Base-by-base conservation (phyloP, 139 green algal species). In the Chlamydomonas schloesseri region DNA sequence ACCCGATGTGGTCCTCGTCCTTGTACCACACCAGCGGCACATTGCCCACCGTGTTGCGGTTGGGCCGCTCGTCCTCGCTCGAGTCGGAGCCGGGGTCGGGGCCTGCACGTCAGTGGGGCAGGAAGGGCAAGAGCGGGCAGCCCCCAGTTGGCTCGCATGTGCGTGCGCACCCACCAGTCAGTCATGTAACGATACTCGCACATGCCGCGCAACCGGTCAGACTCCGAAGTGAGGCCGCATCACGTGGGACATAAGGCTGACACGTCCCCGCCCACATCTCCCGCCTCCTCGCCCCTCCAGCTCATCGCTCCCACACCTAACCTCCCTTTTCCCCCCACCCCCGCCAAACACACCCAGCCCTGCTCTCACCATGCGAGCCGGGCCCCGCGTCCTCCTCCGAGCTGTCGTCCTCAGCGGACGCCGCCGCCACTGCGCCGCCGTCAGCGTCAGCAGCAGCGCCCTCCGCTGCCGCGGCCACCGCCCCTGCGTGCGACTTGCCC, bases 11-110 rank as follows among this genome's bases (percentile, higher is more conserved):
- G 72, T 97, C 94, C 91, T 99, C 97, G 29, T 98, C 90, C 57
- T 96, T 94, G 88, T 99, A 99, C 97, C 97, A 99, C 68, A 93
- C 84, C 72, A 99, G 86, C 0, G 97, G 97, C 42, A 99, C 96
- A 0, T 95, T 87, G 1, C 97, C 97, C 21, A 99, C 91, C 64
- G 96, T 99, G 89, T 98, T 98, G 34, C 95, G 87, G 55, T 91
- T 91, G 28, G 93, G 93, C 21, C 95, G 90, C 85, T 99, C 97
- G 67, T 99, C 97, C 82, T 99, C 97, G 2, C 95, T 98, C 0
- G 96, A 99, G 72, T 99, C 97, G 62, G 87, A 97, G 47, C 93
- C 97, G 6, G 94, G 89, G 76, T 95, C 94, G 29, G 42, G 42
- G 42, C 42, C 42, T 50, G 42, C 42, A 88, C 36, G n/a, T 69